Evolutionary conservation across 2,329 filamentous ascomycete species (phyloP).

Genomic region (Aspergillus amoenus): DNA sequence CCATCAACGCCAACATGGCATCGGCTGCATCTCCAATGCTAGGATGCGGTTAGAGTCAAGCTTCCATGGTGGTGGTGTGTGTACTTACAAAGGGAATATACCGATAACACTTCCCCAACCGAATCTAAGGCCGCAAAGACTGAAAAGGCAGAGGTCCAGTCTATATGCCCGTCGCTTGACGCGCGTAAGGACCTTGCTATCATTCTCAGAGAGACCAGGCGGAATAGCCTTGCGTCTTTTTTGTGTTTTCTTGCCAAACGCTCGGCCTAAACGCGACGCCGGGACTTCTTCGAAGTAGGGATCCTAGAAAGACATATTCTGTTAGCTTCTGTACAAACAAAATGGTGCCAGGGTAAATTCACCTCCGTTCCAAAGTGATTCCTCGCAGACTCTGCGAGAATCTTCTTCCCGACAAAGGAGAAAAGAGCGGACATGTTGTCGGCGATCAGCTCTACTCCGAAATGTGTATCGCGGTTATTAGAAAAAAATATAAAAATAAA

Average conservation of each 20-base stretch:
- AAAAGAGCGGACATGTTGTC: slow-evolving; percentile 28
- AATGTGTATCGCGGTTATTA: neutral
- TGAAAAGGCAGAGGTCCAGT: slow-evolving; percentile 82
- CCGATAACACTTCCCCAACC: slow-evolving; percentile 89
- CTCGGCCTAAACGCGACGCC: slow-evolving; percentile 67
- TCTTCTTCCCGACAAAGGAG: slow-evolving; percentile 33
- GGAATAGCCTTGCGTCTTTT: slow-evolving; percentile 84
- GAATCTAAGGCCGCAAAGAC: slow-evolving; percentile 75
- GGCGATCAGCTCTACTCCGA: no score
- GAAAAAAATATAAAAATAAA: neutral
- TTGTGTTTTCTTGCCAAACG: slow-evolving; percentile 69
- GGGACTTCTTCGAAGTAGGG: slow-evolving; percentile 84
- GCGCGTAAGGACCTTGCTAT: slow-evolving; percentile 77
- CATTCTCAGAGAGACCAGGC: slow-evolving; percentile 76
- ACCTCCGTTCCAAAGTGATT: slow-evolving; percentile 46
- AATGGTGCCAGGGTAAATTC: slow-evolving; percentile 8
- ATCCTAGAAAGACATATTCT: slow-evolving; percentile 57
- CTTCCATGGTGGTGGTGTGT: neutral
- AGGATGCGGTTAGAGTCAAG: neutral
- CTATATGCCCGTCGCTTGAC: slow-evolving; percentile 83
- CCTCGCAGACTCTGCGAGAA: slow-evolving; percentile 38
- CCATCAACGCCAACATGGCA: slow-evolving; percentile 69
- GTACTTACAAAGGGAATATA: slow-evolving; percentile 72
- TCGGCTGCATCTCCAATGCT: slow-evolving; percentile 76
- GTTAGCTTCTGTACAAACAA: slow-evolving; percentile 3